These are phyloP conservation scores for Russula sp. DNA, from an alignment of 768 basidiomycete species.

Conservation along the genomic window DNA sequence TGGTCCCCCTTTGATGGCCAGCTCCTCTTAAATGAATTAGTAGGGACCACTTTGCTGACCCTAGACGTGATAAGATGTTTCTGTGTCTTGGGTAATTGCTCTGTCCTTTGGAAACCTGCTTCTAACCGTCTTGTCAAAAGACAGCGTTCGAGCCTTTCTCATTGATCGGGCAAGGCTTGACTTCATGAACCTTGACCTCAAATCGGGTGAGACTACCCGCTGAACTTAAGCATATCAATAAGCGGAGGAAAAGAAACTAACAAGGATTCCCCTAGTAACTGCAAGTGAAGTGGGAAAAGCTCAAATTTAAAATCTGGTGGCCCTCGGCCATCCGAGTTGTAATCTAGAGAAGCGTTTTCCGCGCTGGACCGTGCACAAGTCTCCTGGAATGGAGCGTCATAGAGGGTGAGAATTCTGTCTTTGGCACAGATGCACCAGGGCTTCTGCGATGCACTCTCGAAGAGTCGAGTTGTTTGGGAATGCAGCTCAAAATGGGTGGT, in stretches of 20 bases:
- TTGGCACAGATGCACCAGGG: constrained; percentile 49
- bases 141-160: neutral
- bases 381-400: constrained; percentile 72
- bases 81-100: constrained; percentile 23
- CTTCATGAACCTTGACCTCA: constrained; percentile 44
- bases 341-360: constrained; percentile 59
- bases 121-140: neutral
- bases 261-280: constrained; percentile 85
- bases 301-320: constrained; percentile 20
- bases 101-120: neutral
- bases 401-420: constrained; percentile 70
- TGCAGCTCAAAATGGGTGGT: constrained; percentile 80
- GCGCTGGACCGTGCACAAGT: constrained; percentile 68
- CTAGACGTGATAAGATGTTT: constrained; percentile 46
- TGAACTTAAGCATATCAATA: constrained; percentile 88
- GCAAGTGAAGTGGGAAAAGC: constrained; percentile 72
- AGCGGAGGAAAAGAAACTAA: constrained; percentile 90
- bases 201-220: constrained; percentile 79
- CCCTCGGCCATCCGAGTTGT: constrained; percentile 23
- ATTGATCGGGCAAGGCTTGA: neutral
- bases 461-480: constrained; percentile 83
- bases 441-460: constrained; percentile 64
- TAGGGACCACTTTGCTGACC: constrained; percentile 1
- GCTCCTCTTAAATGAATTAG: constrained; percentile 25
- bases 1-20: constrained; percentile 25